phyloP scores from a whole-genome alignment of 306 rosid species.

The Sophora flavescens region DNA sequence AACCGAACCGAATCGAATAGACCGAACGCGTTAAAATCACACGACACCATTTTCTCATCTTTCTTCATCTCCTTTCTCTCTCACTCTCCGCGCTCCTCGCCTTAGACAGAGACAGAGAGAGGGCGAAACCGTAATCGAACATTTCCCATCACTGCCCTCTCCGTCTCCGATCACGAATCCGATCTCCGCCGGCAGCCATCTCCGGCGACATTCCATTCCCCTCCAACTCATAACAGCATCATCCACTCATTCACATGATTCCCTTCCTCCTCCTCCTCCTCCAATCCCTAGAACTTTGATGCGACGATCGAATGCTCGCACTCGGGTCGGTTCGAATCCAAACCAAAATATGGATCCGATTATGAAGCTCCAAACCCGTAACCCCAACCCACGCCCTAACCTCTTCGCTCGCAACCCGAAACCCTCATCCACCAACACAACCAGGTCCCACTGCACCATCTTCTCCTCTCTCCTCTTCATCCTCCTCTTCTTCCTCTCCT shows the following conservation, averaged over 20 bases:
- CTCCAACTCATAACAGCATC: not conserved
- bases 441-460: constrained; percentile 43
- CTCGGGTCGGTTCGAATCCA: constrained; percentile 49
- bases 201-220: constrained; percentile 7
- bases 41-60: not conserved
- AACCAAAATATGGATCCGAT: constrained; percentile 68
- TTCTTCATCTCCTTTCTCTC: constrained; percentile 13
- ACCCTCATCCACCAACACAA: not conserved
- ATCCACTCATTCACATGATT: constrained; percentile 42
- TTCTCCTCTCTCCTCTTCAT: constrained; percentile 45
- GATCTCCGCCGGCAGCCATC: constrained; percentile 13
- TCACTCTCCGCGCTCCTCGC: not conserved
- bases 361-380: constrained; percentile 67
- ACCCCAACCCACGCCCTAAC: constrained; percentile 61
- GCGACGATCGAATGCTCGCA: constrained; percentile 85
- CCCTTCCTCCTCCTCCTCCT: constrained; percentile 11
- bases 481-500: constrained; percentile 50
- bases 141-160: constrained; percentile 45
- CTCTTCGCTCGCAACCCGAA: constrained; percentile 66
- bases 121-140: constrained; percentile 29
- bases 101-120: constrained; percentile 46
- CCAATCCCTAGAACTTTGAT: constrained; percentile 51
- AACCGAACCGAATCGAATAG: too few species aligned
- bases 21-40: not conserved
- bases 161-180: constrained; percentile 47